Evolutionary conservation across 1,284 basidiomycete species (phyloP).

Genomic region (Schizophyllum amplum): DNA sequence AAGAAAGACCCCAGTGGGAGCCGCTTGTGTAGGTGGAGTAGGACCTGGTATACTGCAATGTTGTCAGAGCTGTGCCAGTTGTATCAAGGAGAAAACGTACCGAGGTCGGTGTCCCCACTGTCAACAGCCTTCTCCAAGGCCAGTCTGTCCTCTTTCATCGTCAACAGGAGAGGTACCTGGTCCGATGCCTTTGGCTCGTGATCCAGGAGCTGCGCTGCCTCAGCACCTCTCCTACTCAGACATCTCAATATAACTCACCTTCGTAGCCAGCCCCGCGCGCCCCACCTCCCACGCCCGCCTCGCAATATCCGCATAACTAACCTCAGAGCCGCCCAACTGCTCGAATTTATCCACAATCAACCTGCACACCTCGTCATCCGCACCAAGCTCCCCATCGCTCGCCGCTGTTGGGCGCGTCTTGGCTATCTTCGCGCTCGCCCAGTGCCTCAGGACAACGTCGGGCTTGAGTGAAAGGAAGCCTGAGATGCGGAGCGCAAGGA

Average conservation of each 20-base stretch:
- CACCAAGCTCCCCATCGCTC: slow-evolving; percentile 41
- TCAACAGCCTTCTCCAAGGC: slow-evolving; percentile 89
- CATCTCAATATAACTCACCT: slow-evolving; percentile 37
- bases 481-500: slow-evolving; percentile 89
- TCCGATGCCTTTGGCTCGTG: slow-evolving; percentile 86
- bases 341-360: slow-evolving; percentile 87
- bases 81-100: slow-evolving; percentile 29
- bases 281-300: slow-evolving; percentile 92
- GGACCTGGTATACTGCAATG: slow-evolving; percentile 76
- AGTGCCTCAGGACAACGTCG: slow-evolving; percentile 87
- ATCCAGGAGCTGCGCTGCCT: slow-evolving; percentile 67
- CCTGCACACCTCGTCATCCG: slow-evolving; percentile 73
- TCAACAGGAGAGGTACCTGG: slow-evolving; percentile 86
- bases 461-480: slow-evolving; percentile 77
- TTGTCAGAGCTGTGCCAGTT: background rate
- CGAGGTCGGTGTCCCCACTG: slow-evolving; percentile 92
- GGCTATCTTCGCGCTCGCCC: slow-evolving; percentile 90
- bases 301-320: slow-evolving; percentile 94
- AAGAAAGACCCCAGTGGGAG: slow-evolving; percentile 92
- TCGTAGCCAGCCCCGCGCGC: slow-evolving; percentile 78
- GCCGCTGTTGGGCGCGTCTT: slow-evolving; percentile 53
- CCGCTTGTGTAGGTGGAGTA: slow-evolving; percentile 77
- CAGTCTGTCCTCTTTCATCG: slow-evolving; percentile 90
- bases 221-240: slow-evolving; percentile 1
- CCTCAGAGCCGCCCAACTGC: slow-evolving; percentile 57